Evolutionary conservation across 441 rosid genomes (phyloP), one percentile per base, ranked within the genome.

Genomic region (Brassica hybrid): DNA sequence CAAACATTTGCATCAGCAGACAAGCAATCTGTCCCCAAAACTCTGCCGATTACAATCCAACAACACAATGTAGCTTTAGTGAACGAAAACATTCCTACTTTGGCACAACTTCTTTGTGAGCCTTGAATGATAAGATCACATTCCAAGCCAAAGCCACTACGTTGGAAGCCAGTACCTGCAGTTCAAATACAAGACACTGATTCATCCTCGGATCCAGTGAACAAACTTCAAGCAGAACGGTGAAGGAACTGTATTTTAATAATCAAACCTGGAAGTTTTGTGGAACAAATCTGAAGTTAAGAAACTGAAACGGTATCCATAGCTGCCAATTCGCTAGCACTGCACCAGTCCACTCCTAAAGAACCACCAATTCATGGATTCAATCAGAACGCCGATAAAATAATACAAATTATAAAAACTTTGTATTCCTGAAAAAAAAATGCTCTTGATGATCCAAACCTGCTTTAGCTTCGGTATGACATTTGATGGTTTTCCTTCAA

Each of bases 281-380:
- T 4, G 97, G 97, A 69, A 94, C 94, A 64, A 94, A 94, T 66
- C 94, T 84, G 73, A 94, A 94, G 85, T 92, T 94, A 62, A 94
- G 90, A 86, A 94, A 94, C 81, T 94, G 98, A 80, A 94, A 94
- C 8, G 98, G 97, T 68, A 92, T 88, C 97, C 97, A 94, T 21
- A 94, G 88, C 79, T 92, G 91, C 98, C 97, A 94, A 83, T 92
- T 94, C 63, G 91, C 96, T 56, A 92, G 38, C 60, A 94, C 93
- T 82, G 97, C 84, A 67, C 97, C 88, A 83, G 86, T 86, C 98
- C 97, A 92, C 78, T 92, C 98, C 97, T 94, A 75, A 66, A 75
- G 76, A 78, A 45, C 58, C 32, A 60, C 8, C 52, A 70, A 59
- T 59, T 36, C 25, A 81, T 38, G 23, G 10, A 80, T 19, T 67